Base-by-base conservation (phyloP, 139 green algal genomes). In the Monoraphidium neglectum region DNA sequence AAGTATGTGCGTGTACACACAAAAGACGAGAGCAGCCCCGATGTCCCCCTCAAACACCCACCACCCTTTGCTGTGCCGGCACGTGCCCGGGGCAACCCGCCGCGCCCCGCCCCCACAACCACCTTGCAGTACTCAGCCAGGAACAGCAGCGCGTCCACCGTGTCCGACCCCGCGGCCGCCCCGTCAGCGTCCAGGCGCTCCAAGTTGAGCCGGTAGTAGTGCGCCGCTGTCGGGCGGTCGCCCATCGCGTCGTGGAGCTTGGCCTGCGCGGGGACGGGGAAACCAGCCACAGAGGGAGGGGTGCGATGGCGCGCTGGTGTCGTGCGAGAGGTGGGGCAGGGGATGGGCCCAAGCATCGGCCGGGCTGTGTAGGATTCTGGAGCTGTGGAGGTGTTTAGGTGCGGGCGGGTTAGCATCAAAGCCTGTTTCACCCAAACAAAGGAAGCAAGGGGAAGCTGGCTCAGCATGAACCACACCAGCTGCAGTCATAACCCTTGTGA, bases 111-210 rank as follows among this genome's bases (percentile, higher is more conserved):
- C 54, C 54, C 6, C 15, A 32, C 26, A 35, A 18, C 28, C 68
- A 91, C 90, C 87, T 92, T 94, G 76, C 88, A 81, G 65, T 84
- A 86, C 8, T 77, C 73, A 5, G 91, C 92, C 26, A 99, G 83
- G 86, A 92, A 98, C 26, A 91, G 63, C 70, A 99, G 85, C 1
- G 95, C 95, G 62, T 98, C 95, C 33, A 94, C 78, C 0, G 87
- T 79, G 63, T 97, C 94, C 23, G 51, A 8, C 16, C 79, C 68
- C 18, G 64, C 36, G 32, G 15, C 13, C n/a, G 35, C 71, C 8
- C 38, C 74, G 56, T 94, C 80, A 13, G 66, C 82, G 26, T 97
- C 90, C 16, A 97, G 84, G 2, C 90, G 80, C 32, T 87, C 68
- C 64, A 97, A 84, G 70, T 95, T 96, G 21, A 90, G 76, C 3